Conservation (phyloP, 306 rosid genomes). For the Mucuna pruriens region DNA sequence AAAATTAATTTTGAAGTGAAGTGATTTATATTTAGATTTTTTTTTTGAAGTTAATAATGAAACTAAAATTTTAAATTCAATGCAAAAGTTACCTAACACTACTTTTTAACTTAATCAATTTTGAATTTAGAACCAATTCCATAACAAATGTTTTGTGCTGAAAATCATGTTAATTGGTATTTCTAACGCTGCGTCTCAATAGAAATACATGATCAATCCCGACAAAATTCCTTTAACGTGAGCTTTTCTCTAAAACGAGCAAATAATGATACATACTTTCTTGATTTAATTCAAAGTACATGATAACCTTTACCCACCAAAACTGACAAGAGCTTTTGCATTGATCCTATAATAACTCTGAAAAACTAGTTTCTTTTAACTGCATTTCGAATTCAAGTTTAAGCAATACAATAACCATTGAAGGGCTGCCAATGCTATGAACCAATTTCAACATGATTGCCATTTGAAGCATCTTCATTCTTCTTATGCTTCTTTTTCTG, state of each 20-base stretch:
- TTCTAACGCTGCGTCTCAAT: not conserved
- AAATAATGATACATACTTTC: not conserved
- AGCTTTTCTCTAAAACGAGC: not conserved
- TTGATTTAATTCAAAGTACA: not conserved
- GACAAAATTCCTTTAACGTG: not conserved
- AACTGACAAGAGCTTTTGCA: not conserved
- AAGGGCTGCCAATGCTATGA: conserved; percentile 37
- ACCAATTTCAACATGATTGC: conserved; percentile 13
- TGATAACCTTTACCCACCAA: not conserved
- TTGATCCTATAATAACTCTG: not conserved
- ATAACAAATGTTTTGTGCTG: too few relatives aligned
- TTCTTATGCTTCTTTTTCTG: conserved; percentile 64
- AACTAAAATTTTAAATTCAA: too few relatives aligned
- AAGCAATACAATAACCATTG: conserved; percentile 23
- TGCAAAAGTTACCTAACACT: too few relatives aligned
- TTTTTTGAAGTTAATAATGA: too few relatives aligned
- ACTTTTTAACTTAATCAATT: too few relatives aligned
- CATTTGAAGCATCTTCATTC: conserved; percentile 45
- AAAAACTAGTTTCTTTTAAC: not conserved
- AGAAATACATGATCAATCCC: not conserved
- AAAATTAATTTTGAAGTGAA: too few relatives aligned
- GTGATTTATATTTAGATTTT: too few relatives aligned
- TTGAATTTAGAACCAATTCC: too few relatives aligned
- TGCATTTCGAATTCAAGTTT: conserved; percentile 29
- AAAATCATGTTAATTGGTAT: too few relatives aligned